phyloP scores from a whole-genome alignment of 495 filamentous ascomycete species.

The Melanomma pulvis-pyrius region DNA sequence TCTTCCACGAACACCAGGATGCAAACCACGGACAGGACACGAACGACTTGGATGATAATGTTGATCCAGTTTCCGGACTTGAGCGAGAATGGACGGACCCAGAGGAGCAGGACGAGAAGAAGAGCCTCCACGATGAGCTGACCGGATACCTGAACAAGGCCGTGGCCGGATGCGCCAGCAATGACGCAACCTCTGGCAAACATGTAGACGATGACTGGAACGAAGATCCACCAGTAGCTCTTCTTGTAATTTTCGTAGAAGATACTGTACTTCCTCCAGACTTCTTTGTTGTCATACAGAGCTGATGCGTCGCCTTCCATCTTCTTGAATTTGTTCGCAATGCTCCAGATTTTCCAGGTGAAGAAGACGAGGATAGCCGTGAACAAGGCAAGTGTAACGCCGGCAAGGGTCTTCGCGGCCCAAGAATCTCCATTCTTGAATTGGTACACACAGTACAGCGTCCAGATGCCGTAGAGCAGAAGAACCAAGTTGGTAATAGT shows the following conservation, averaged over 20 bases:
- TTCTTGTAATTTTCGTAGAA: constrained; percentile 97
- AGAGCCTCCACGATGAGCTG: constrained; percentile 80
- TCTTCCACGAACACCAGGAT: constrained; percentile 94
- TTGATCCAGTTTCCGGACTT: constrained; percentile 91
- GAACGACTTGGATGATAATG: constrained; percentile 88
- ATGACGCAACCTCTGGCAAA: constrained; percentile 88
- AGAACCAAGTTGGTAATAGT: constrained; percentile 92
- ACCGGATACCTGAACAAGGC: constrained; percentile 74
- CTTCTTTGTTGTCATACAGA: constrained; percentile 85
- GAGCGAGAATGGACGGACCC: constrained; percentile 82
- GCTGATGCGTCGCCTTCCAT: constrained; percentile 70
- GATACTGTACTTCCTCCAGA: constrained; percentile 92
- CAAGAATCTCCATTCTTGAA: constrained; percentile 93
- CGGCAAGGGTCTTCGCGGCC: constrained; percentile 87
- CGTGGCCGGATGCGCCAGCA: constrained; percentile 84
- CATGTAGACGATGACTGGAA: constrained; percentile 89
- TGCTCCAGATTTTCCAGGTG: constrained; percentile 75
- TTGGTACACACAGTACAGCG: constrained; percentile 93
- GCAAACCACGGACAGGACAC: constrained; percentile 86
- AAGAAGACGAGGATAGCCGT: constrained; percentile 79
- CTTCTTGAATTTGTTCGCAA: constrained; percentile 73
- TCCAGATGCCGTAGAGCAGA: constrained; percentile 92
- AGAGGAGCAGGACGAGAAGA: constrained; percentile 71
- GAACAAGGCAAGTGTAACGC: constrained; percentile 76
- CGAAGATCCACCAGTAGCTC: constrained; percentile 94